Percentiles rank a stretch among this genome's conserved stretches.
Conservation (phyloP, 208 protist species). For the Sergeia podlipaevii region DNA sequence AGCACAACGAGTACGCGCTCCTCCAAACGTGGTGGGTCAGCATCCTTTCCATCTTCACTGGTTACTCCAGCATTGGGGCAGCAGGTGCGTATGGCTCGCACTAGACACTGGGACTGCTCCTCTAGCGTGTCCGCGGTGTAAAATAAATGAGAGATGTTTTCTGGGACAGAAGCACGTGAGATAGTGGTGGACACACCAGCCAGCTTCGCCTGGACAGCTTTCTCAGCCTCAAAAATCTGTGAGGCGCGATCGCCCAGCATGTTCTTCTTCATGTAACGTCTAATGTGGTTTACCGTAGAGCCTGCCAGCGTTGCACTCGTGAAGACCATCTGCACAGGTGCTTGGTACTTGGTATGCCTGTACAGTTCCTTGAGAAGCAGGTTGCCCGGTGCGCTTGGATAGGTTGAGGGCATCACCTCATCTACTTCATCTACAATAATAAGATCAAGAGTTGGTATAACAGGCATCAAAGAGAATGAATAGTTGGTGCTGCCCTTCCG, state of each 20-base stretch:
- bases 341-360: slow-evolving; percentile 81
- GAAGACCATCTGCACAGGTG: slow-evolving; percentile 83
- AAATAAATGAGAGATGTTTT: slow-evolving; percentile 67
- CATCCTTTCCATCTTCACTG: not conserved
- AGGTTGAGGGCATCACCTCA: slow-evolving; percentile 67
- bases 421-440: slow-evolving; percentile 89
- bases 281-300: slow-evolving; percentile 85
- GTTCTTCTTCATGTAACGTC: slow-evolving; percentile 88
- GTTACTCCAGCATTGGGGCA: slow-evolving; percentile 11
- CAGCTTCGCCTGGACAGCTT: not conserved
- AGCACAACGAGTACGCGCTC: slow-evolving; percentile 43
- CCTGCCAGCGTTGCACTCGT: slow-evolving; percentile 84
- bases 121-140: slow-evolving; percentile 74
- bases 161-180: slow-evolving; percentile 56
- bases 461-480: slow-evolving; percentile 66
- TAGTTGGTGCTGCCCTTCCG: slow-evolving; percentile 31
- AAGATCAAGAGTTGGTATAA: slow-evolving; percentile 71
- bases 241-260: slow-evolving; percentile 60
- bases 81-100: slow-evolving; percentile 25
- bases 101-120: slow-evolving; percentile 70
- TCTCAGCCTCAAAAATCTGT: slow-evolving; percentile 62
- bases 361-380: slow-evolving; percentile 82
- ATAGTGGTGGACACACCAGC: slow-evolving; percentile 27
- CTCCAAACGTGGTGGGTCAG: not conserved
- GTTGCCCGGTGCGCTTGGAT: slow-evolving; percentile 65